Conservation (phyloP, 192 early-diverging fungal genomes). For the Backusella liffmaniae region DNA sequence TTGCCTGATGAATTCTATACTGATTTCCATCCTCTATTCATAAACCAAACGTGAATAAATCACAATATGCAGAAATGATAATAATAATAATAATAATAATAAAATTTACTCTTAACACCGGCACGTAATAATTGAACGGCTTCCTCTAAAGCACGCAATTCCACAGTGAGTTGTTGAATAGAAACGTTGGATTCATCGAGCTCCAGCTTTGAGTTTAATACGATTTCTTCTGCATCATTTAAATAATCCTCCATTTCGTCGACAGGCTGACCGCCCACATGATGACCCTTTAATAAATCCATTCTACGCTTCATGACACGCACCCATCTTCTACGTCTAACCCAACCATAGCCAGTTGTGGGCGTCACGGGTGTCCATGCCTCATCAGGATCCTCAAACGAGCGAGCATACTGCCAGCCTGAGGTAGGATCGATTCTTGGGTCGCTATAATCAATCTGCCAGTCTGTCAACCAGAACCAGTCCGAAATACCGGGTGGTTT, state of each 20-base stretch:
- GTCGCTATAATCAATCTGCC: conserved; percentile 62
- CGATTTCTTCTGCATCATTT: conserved; percentile 30
- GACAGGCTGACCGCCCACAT: conserved; percentile 10
- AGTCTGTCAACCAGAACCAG: conserved; percentile 85
- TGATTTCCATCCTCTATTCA: conserved; percentile 54
- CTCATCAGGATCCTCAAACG: conserved; percentile 51
- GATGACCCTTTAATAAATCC: conserved; percentile 34
- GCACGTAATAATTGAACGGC: conserved; percentile 62
- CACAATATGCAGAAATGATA: background rate
- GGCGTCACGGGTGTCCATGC: conserved; percentile 51
- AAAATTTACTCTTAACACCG: conserved; percentile 60
- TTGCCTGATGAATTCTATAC: conserved; percentile 50
- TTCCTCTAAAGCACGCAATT: conserved; percentile 54
- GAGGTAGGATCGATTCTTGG: conserved; percentile 54
- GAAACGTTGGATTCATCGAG: background rate
- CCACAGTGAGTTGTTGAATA: conserved; percentile 17
- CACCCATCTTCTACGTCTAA: conserved; percentile 72
- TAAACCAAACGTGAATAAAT: background rate
- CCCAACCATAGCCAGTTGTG: conserved; percentile 52
- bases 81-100: background rate
- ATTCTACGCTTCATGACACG: conserved; percentile 71
- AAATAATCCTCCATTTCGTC: conserved; percentile 26
- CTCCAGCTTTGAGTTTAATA: conserved; percentile 15
- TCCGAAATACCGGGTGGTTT: conserved; percentile 12
- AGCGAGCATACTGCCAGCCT: conserved; percentile 73